These are phyloP conservation scores for Aspergillus vadensis DNA, from an alignment of 2,329 filamentous ascomycete species.

Conservation along the genomic window DNA sequence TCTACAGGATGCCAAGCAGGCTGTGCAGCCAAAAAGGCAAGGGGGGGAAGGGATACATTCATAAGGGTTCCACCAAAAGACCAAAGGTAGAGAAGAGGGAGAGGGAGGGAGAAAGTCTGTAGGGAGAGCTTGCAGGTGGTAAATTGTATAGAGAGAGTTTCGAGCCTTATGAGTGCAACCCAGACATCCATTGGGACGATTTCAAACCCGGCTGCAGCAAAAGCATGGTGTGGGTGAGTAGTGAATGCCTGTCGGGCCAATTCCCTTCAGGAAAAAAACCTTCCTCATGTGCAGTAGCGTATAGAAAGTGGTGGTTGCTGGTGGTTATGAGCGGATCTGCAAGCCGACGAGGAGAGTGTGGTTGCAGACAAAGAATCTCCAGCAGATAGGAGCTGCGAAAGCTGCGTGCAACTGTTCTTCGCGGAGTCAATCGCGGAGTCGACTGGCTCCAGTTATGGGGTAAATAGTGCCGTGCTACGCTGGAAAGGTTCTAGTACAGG, in stretches of 20 bases:
- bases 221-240: not conserved
- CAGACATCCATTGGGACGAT: not conserved
- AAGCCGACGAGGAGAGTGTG: not conserved
- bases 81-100: not conserved
- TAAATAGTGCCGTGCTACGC: not conserved
- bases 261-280: not conserved
- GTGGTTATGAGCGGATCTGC: slow-evolving; percentile 1
- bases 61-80: not conserved
- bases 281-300: not conserved
- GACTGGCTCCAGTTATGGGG: not conserved
- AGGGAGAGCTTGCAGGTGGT: not conserved
- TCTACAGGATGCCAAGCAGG: slow-evolving; percentile 24
- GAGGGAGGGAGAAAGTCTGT: not conserved
- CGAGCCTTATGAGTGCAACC: not conserved
- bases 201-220: slow-evolving; percentile 1
- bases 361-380: slow-evolving; percentile 5
- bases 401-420: not conserved
- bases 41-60: not conserved
- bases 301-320: not conserved
- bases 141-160: not conserved
- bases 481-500: not conserved
- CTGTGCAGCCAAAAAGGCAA: slow-evolving; percentile 22
- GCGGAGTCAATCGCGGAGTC: not conserved
- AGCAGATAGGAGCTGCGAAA: not conserved
- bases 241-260: not conserved